Conservation (phyloP, 2,329 filamentous ascomycete genomes). For the Aspergillus eucalypticola region DNA sequence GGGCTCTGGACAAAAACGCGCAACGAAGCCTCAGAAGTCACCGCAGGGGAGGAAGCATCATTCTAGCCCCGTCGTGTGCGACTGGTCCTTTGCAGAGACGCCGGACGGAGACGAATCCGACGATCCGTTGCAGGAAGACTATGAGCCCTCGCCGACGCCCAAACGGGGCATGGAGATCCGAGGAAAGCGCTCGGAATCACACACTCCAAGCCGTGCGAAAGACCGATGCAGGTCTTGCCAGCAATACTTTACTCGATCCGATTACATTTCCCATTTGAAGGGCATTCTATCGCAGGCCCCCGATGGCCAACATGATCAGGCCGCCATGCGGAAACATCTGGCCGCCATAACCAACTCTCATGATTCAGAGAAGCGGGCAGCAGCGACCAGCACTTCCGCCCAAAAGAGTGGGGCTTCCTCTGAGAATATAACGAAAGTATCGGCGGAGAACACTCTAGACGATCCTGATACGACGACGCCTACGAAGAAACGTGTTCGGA, state of each 20-base stretch:
- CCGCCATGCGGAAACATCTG: slow-evolving; percentile 10
- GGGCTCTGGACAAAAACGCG: slow-evolving; percentile 22
- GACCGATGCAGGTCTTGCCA: slow-evolving; percentile 16
- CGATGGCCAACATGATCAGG: slow-evolving; percentile 16
- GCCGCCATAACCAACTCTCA: slow-evolving; percentile 4
- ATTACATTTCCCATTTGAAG: slow-evolving; percentile 16
- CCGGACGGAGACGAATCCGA: slow-evolving; percentile 44
- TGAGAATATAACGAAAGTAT: slow-evolving; percentile 2
- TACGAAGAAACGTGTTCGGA: slow-evolving; percentile 19
- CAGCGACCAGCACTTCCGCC: neutral
- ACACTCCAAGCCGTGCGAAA: slow-evolving; percentile 6
- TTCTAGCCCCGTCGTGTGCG: slow-evolving; percentile 32
- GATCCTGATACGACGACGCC: slow-evolving; percentile 17
- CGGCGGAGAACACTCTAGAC: neutral
- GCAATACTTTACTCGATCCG: slow-evolving; percentile 10
- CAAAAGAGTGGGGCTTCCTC: neutral
- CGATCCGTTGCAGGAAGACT: slow-evolving; percentile 42
- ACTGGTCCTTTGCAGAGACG: slow-evolving; percentile 40
- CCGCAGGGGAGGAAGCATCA: slow-evolving; percentile 26
- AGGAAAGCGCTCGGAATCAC: slow-evolving; percentile 18
- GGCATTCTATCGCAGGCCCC: slow-evolving; percentile 9
- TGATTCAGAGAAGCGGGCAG: slow-evolving; percentile 9
- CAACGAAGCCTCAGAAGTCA: slow-evolving; percentile 22
- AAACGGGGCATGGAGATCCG: slow-evolving; percentile 25
- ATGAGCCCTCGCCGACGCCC: slow-evolving; percentile 34